Conservation (phyloP, 208 protist species). For the Crithidia fasciculata region DNA sequence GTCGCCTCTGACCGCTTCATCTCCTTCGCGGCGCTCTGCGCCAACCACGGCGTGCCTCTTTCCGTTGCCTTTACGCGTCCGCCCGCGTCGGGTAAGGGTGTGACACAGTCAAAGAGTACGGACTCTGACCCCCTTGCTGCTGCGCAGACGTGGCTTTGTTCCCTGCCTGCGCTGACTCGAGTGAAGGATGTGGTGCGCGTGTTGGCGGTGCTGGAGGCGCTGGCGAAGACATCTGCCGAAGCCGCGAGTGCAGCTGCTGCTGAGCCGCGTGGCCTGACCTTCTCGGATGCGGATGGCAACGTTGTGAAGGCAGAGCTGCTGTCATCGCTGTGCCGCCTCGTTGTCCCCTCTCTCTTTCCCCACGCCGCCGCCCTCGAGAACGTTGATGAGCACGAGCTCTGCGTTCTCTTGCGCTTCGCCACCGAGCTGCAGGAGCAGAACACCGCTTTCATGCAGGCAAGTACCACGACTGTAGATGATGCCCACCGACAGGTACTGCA, state of each 20-base stretch:
- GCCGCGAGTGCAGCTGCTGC: no score
- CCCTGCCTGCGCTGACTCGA: conserved; percentile 9
- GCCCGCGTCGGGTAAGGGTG: background rate
- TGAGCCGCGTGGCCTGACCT: background rate
- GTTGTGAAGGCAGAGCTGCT: conserved; percentile 35
- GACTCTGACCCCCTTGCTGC: background rate
- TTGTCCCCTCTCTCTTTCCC: conserved; percentile 43
- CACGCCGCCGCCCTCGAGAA: conserved; percentile 53
- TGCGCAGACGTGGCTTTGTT: conserved; percentile 13
- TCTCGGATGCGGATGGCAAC: conserved; percentile 5
- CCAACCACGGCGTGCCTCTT: conserved; percentile 68
- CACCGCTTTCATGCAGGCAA: conserved; percentile 38
- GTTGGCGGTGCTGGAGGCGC: conserved; percentile 43
- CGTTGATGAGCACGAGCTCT: conserved; percentile 67
- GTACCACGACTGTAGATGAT: background rate
- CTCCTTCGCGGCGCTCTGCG: conserved; percentile 67
- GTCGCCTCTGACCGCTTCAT: conserved; percentile 50
- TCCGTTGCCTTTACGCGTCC: conserved; percentile 39
- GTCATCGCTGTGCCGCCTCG: conserved; percentile 40
- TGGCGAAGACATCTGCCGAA: background rate
- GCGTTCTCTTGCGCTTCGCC: conserved; percentile 59
- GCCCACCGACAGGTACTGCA: conserved; percentile 10
- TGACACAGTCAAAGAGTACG: background rate
- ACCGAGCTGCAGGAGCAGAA: conserved; percentile 65
- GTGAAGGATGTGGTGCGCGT: conserved; percentile 56